Percentiles rank a stretch among this genome's conserved stretches.
Evolutionary conservation across 2,329 filamentous ascomycete genomes (phyloP).

Genomic region (Cryphonectria radicalis): DNA sequence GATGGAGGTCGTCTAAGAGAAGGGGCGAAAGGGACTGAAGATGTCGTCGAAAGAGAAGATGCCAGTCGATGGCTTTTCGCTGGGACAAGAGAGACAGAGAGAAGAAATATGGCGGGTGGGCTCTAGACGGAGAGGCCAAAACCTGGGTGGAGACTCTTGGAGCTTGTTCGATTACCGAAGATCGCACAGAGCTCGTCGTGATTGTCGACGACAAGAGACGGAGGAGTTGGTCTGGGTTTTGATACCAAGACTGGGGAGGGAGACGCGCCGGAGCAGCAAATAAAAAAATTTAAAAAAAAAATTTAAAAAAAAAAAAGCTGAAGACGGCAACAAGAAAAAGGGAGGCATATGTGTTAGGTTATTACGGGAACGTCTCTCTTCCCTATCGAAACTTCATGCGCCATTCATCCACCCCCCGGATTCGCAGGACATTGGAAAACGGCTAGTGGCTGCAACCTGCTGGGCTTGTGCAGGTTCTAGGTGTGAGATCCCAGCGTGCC

Average conservation of each 20-base stretch:
- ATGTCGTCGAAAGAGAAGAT: slow-evolving; percentile 13
- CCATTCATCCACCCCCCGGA: not conserved
- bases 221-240: not conserved
- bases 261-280: slow-evolving; percentile 2
- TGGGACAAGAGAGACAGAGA: not conserved
- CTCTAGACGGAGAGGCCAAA: not conserved
- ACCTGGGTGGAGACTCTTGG: not conserved
- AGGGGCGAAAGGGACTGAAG: not conserved
- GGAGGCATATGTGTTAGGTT: not conserved
- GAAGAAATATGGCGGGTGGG: no score
- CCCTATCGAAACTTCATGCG: slow-evolving; percentile 10
- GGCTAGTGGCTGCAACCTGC: slow-evolving; percentile 11
- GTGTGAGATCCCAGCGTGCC: not conserved
- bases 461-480: slow-evolving; percentile 3
- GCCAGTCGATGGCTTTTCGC: slow-evolving; percentile 2
- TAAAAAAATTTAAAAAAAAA: not conserved
- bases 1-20: not conserved
- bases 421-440: slow-evolving; percentile 3
- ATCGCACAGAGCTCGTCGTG: not conserved
- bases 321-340: not conserved
- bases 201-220: not conserved
- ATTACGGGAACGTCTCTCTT: slow-evolving; percentile 10
- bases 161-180: not conserved
- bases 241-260: not conserved
- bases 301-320: not conserved